phyloP scores from a whole-genome alignment of 2,329 filamentous ascomycete species.

The Penicillium sp. region DNA sequence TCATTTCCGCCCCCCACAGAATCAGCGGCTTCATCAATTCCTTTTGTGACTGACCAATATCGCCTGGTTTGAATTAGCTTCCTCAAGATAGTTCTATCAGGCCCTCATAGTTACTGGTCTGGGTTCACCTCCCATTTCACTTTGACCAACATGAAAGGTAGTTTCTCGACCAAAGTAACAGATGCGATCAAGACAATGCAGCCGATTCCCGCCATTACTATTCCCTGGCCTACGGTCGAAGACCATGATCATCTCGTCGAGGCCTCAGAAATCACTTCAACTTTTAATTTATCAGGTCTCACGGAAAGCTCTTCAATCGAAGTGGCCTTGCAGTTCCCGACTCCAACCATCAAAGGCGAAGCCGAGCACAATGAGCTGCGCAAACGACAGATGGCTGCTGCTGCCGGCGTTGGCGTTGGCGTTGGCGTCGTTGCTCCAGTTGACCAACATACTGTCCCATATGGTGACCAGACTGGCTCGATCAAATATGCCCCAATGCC shows the following conservation, averaged over 20 bases:
- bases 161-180: constrained; percentile 49
- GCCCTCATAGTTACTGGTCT: constrained; percentile 48
- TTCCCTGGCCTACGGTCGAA: constrained; percentile 2
- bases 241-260: constrained; percentile 13
- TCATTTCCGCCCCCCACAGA: neutral
- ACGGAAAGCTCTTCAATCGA: constrained; percentile 32
- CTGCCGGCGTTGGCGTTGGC: neutral
- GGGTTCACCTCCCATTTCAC: constrained; percentile 65
- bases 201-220: constrained; percentile 2
- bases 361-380: constrained; percentile 27
- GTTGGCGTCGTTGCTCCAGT: neutral
- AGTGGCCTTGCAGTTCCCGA: constrained; percentile 28
- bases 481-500: constrained; percentile 64
- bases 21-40: neutral
- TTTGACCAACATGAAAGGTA: constrained; percentile 63
- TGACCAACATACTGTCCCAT: constrained; percentile 47
- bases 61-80: constrained; percentile 46
- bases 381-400: constrained; percentile 30
- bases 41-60: neutral
- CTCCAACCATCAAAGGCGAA: constrained; percentile 27
- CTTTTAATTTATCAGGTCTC: constrained; percentile 1
- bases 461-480: constrained; percentile 54
- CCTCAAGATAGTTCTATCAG: constrained; percentile 58
- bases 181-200: constrained; percentile 22
- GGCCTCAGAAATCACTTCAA: neutral